phyloP scores from a whole-genome alignment of 306 rosid species.

The Comarum palustre region DNA sequence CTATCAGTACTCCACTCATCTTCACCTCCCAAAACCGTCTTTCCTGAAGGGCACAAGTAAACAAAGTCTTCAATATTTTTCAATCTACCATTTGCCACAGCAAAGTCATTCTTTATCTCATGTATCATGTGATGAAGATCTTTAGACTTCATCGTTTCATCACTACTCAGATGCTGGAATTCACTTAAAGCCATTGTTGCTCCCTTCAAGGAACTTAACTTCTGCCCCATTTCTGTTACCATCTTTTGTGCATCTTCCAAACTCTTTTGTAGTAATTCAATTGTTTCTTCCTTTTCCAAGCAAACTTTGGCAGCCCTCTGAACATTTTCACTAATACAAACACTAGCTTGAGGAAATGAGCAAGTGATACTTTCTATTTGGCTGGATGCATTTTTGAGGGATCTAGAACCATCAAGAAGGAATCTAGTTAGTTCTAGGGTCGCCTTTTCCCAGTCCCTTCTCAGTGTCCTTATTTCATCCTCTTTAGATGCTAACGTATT shows the following conservation, averaged over 20 bases:
- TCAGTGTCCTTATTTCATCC: constrained; percentile 48
- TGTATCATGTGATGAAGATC: constrained; percentile 32
- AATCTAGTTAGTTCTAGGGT: constrained; percentile 70
- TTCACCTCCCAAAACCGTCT: constrained; percentile 37
- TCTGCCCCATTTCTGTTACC: constrained; percentile 67
- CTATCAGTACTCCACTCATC: constrained; percentile 57
- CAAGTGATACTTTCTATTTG: constrained; percentile 63
- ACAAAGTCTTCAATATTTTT: constrained; percentile 44
- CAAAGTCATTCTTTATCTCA: constrained; percentile 51
- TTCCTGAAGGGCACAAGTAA: constrained; percentile 22
- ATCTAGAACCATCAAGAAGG: constrained; percentile 84
- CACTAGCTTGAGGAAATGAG: constrained; percentile 67
- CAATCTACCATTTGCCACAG: constrained; percentile 47
- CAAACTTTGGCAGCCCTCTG: constrained; percentile 63
- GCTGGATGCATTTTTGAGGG: constrained; percentile 74
- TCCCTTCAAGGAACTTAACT: constrained; percentile 69
- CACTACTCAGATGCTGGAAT: constrained; percentile 43
- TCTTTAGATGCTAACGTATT: constrained; percentile 57
- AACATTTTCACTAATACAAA: constrained; percentile 59
- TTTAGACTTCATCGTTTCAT: constrained; percentile 28
- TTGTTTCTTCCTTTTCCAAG: constrained; percentile 82
- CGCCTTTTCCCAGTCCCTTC: constrained; percentile 83
- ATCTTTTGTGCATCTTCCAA: constrained; percentile 72
- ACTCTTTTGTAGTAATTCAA: constrained; percentile 59
- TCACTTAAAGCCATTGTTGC: constrained; percentile 66